These are phyloP conservation scores for Monosporascus cannonballus DNA, from an alignment of 2,329 filamentous ascomycete species.

Conservation along the genomic window DNA sequence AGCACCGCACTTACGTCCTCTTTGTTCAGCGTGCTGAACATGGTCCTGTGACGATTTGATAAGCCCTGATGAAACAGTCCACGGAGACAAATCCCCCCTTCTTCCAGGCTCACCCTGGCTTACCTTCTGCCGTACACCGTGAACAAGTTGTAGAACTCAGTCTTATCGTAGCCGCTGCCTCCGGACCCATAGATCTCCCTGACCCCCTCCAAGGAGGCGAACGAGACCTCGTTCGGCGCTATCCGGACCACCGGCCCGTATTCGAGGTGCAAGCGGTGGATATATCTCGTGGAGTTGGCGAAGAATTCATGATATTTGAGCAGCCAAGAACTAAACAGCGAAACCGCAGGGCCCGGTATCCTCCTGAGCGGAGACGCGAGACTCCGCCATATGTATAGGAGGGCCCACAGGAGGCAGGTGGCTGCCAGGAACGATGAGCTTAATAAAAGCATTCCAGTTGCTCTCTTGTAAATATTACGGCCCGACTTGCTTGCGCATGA, in stretches of 20 bases:
- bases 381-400: constrained; percentile 21
- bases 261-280: constrained; percentile 47
- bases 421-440: constrained; percentile 13
- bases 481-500: not conserved
- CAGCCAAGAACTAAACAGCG: constrained; percentile 43
- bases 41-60: constrained; percentile 36
- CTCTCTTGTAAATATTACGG: not conserved
- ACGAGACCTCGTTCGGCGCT: constrained; percentile 53
- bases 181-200: constrained; percentile 59
- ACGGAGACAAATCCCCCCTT: not conserved
- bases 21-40: constrained; percentile 54
- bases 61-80: not conserved
- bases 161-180: constrained; percentile 60
- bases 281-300: constrained; percentile 45
- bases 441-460: constrained; percentile 17
- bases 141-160: constrained; percentile 58
- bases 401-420: constrained; percentile 7
- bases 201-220: constrained; percentile 48
- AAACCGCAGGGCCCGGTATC: constrained; percentile 42
- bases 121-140: constrained; percentile 50
- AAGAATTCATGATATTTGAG: constrained; percentile 53
- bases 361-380: constrained; percentile 31
- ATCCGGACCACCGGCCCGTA: constrained; percentile 55
- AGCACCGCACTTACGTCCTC: constrained; percentile 35
- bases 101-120: constrained; percentile 4